These are phyloP conservation scores for Terana coerulea DNA, from an alignment of 768 basidiomycete genomes.

Conservation along the genomic window DNA sequence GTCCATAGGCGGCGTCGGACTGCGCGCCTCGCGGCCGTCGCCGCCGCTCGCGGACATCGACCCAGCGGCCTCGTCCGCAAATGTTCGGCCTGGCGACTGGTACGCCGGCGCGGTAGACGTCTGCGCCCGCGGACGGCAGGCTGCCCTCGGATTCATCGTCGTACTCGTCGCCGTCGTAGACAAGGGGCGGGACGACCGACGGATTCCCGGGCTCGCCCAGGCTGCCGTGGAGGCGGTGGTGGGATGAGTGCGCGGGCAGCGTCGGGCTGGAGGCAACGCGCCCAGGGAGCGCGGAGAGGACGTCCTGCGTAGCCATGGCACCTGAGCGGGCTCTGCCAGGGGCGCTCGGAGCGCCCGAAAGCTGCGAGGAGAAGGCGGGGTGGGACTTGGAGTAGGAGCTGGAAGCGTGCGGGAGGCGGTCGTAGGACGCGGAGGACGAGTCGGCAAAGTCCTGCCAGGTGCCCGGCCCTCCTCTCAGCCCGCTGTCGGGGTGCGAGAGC, in stretches of 20 bases:
- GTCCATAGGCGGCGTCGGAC: conserved; percentile 14
- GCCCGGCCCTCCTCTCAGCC: background rate
- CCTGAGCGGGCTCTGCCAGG: background rate
- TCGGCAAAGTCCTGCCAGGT: conserved; percentile 7
- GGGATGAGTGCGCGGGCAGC: conserved; percentile 12
- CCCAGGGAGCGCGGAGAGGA: background rate
- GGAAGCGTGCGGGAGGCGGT: conserved; percentile 8
- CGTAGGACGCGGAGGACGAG: conserved; percentile 6
- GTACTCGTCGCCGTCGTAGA: conserved; percentile 26
- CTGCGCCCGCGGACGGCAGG: conserved; percentile 25
- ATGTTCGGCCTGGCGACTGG: conserved; percentile 11
- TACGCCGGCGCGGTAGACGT: conserved; percentile 21
- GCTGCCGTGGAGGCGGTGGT: conserved; percentile 17
- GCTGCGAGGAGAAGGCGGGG: background rate
- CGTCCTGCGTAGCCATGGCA: conserved; percentile 8
- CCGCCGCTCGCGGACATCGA: conserved; percentile 6
- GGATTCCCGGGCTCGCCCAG: conserved; percentile 27
- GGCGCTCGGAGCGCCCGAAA: background rate
- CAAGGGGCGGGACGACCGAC: conserved; percentile 23
- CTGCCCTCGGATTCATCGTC: conserved; percentile 28
- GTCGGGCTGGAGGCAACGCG: conserved; percentile 13
- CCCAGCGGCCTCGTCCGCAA: conserved; percentile 8
- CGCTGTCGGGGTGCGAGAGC: background rate
- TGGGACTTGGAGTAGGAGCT: conserved; percentile 2
- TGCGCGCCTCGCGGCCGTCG: conserved; percentile 8